These are phyloP conservation scores for Excoecaria agallocha DNA, from an alignment of 345 rosid species.

Conservation along the genomic window DNA sequence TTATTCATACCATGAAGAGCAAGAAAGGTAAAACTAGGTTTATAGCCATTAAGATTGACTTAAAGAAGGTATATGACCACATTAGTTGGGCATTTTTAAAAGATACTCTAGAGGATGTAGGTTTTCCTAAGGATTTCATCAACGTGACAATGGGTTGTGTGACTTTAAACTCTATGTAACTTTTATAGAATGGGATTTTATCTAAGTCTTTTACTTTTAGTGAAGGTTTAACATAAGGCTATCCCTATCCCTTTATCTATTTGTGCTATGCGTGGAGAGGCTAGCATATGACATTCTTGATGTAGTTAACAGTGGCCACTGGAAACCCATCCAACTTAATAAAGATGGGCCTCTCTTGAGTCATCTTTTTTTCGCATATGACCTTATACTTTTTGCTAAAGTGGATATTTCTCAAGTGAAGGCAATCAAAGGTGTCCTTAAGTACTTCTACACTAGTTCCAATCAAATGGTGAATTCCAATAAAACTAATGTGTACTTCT, in stretches of 20 bases:
- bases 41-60: too few relatives aligned
- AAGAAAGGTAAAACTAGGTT: not conserved
- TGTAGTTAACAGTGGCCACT: too few relatives aligned
- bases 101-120: not conserved
- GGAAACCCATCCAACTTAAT: too few relatives aligned
- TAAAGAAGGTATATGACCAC: constrained; percentile 16
- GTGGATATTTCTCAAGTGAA: too few relatives aligned
- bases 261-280: not conserved
- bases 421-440: too few relatives aligned
- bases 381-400: too few relatives aligned
- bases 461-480: too few relatives aligned
- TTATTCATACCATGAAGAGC: not conserved
- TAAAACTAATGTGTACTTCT: too few relatives aligned
- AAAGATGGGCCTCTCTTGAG: too few relatives aligned
- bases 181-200: not conserved
- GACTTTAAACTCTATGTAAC: not conserved
- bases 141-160: not conserved
- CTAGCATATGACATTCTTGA: not conserved
- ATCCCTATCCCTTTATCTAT: not conserved
- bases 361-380: too few relatives aligned
- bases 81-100: not conserved
- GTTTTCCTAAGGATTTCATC: not conserved
- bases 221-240: too few relatives aligned
- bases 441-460: too few relatives aligned
- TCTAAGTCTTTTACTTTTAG: not conserved